These are phyloP conservation scores for Solanum paucissectum DNA, from an alignment of 257 asterid genomes.

Conservation along the genomic window DNA sequence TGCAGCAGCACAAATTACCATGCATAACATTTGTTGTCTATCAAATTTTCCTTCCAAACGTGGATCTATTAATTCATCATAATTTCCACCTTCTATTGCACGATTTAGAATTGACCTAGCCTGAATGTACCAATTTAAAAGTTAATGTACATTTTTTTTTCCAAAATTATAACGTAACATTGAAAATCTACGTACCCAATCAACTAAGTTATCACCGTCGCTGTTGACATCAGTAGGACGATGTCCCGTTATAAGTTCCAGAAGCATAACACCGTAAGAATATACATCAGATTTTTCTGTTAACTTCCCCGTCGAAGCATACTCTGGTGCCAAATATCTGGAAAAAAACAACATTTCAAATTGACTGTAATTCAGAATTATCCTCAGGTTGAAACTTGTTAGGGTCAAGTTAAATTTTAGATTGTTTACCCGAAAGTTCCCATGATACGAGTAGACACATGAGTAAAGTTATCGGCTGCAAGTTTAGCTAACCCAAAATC, in stretches of 20 bases:
- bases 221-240: slow-evolving; percentile 58
- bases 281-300: slow-evolving; percentile 78
- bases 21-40: slow-evolving; percentile 38
- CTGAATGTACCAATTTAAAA: slow-evolving; percentile 8
- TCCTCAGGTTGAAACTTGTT: neutral
- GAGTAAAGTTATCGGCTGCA: slow-evolving; percentile 64
- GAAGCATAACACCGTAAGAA: slow-evolving; percentile 86
- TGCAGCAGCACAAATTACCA: slow-evolving; percentile 64
- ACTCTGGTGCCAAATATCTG: slow-evolving; percentile 86
- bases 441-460: slow-evolving; percentile 90
- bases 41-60: slow-evolving; percentile 40
- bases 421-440: slow-evolving; percentile 77
- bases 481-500: slow-evolving; percentile 92
- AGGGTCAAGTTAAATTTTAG: neutral
- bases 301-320: slow-evolving; percentile 85
- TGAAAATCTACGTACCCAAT: slow-evolving; percentile 44
- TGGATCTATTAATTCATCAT: slow-evolving; percentile 43
- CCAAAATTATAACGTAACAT: neutral
- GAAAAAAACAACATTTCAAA: neutral
- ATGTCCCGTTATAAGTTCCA: slow-evolving; percentile 72
- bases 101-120: slow-evolving; percentile 56
- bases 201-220: slow-evolving; percentile 76
- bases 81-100: slow-evolving; percentile 50
- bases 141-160: neutral
- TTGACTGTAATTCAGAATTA: neutral